Conservation (phyloP, 2,329 filamentous ascomycete genomes). For the Colletotrichum falcatum region DNA sequence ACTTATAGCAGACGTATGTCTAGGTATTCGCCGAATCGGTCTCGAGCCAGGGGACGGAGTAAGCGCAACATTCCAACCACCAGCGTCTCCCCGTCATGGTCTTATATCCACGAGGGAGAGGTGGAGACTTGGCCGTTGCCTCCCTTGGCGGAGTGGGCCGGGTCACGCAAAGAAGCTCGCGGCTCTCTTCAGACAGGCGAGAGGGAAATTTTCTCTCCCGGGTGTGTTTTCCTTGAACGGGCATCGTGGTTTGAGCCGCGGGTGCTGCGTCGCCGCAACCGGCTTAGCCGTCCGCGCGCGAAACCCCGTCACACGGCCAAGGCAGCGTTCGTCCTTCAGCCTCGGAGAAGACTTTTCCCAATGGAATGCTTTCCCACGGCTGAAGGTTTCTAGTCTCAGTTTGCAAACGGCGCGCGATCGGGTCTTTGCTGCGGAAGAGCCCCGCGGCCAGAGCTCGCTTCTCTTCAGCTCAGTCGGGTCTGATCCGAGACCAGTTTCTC, state of each 20-base stretch:
- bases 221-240: neutral
- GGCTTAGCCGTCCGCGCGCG: neutral
- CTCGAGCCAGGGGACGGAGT: slow-evolving; percentile 19
- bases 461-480: neutral
- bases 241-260: neutral
- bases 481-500: neutral
- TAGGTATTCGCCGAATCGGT: no score
- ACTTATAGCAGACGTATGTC: slow-evolving; percentile 7
- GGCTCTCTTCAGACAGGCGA: neutral
- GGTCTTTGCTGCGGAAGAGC: neutral
- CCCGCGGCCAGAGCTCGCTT: neutral
- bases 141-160: neutral
- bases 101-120: slow-evolving; percentile 16
- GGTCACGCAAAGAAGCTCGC: neutral
- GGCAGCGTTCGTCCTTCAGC: neutral
- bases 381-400: no score
- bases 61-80: slow-evolving; percentile 15
- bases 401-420: neutral
- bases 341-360: no score
- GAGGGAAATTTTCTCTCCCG: neutral
- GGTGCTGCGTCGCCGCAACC: neutral
- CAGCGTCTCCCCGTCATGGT: neutral
- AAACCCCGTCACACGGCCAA: neutral
- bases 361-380: neutral
- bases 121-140: neutral